These are phyloP conservation scores for Trametes villosa DNA, from an alignment of 768 basidiomycete genomes.

Conservation along the genomic window DNA sequence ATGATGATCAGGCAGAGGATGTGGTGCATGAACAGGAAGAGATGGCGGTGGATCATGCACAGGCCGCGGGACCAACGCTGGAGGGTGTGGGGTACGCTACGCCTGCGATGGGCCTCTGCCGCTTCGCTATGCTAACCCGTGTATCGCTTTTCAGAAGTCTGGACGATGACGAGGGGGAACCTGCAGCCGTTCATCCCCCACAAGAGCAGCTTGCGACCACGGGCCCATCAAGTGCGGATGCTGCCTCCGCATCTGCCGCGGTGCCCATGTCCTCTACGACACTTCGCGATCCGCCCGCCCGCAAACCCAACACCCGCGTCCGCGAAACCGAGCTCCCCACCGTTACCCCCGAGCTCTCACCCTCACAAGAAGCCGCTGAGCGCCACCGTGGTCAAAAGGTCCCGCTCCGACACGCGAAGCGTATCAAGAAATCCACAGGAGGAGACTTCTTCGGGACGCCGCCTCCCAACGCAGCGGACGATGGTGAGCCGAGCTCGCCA, in stretches of 20 bases:
- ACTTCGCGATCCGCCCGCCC: neutral
- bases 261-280: neutral
- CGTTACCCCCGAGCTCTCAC: slow-evolving; percentile 13
- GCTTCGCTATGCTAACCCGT: too few relatives aligned
- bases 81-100: too few relatives aligned
- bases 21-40: too few relatives aligned
- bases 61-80: too few relatives aligned
- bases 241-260: neutral
- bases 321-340: neutral
- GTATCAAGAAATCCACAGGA: slow-evolving; percentile 1
- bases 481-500: slow-evolving; percentile 7
- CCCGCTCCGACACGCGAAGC: slow-evolving; percentile 9
- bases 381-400: slow-evolving; percentile 6
- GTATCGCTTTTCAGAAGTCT: too few relatives aligned
- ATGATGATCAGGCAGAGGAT: neutral
- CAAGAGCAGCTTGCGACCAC: too few relatives aligned
- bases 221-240: too few relatives aligned
- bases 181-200: too few relatives aligned
- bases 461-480: neutral
- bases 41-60: too few relatives aligned
- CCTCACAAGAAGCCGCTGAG: slow-evolving; percentile 6
- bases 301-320: slow-evolving; percentile 1
- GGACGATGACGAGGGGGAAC: too few relatives aligned
- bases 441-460: slow-evolving; percentile 20
- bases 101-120: too few relatives aligned